Percentiles rank a stretch among this genome's conserved stretches.
phyloP scores from a whole-genome alignment of 106 monocot species.

The Hemerocallis citrina region DNA sequence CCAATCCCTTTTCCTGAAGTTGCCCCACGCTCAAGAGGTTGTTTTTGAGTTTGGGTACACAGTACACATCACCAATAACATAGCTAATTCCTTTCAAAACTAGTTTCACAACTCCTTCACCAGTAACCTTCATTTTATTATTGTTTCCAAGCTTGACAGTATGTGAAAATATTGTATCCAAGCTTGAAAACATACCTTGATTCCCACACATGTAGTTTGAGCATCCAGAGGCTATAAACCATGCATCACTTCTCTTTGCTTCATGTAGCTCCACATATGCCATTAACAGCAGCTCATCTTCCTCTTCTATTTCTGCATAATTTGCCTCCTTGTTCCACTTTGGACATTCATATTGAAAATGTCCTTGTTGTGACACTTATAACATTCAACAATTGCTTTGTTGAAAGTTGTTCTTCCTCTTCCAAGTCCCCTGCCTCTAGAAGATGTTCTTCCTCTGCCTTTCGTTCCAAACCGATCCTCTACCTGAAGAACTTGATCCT shows the following conservation, averaged over 20 bases:
- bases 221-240: background rate
- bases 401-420: background rate
- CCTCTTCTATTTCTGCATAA: background rate
- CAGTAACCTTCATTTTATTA: conserved; percentile 1
- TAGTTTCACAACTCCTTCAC: conserved; percentile 15
- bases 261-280: background rate
- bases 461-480: background rate
- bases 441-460: background rate
- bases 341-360: no score
- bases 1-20: conserved; percentile 9
- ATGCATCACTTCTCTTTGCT: background rate
- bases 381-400: background rate
- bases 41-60: conserved; percentile 3
- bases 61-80: conserved; percentile 5
- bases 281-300: background rate
- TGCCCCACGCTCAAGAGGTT: conserved; percentile 17
- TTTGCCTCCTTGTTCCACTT: no score
- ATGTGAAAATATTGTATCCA: conserved; percentile 12
- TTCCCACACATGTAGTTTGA: background rate
- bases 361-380: background rate
- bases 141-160: conserved; percentile 12
- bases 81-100: conserved; percentile 2
- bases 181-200: conserved; percentile 5
- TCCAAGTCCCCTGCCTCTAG: background rate
- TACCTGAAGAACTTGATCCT: background rate